Evolutionary conservation across 2,329 filamentous ascomycete species (phyloP), one percentile per base, ranked within the genome.

Genomic region (Cladosporium colombiae): DNA sequence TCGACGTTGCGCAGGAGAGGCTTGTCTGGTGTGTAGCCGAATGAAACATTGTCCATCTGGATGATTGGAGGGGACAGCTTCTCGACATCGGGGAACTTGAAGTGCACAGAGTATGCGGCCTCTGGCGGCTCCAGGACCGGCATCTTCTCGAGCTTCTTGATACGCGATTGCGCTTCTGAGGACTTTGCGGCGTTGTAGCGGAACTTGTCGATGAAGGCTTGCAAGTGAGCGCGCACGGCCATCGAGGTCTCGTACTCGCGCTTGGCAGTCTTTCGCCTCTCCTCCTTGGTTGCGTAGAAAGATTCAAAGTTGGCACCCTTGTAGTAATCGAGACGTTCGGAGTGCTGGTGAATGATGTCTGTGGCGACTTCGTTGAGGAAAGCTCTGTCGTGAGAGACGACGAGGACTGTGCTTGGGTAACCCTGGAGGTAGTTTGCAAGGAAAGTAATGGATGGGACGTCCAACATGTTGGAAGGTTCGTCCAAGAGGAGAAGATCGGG

Each of bases 401-500:
- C 94, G 16, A 99, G 85, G 31, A 99, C 89, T 1, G 95, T 98
- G 79, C 92, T 97, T 46, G 94, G 94, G 76, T 99, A 99, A 58
- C 84, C 84, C 78, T 97, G 93, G 10, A 99, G 89, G 77, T 99
- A 99, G 75, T 93, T 94, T 57, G 94, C 91, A 77, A 99, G 86
- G 87, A 98, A 99, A 65, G 95, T 96, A 76, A 99, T 98, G 27
- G 95, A 98, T n/a, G 95, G 95, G 66, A 99, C 95, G 81, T 98
- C 95, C 92, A 99, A 93, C 94, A 98, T 98, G 88, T 98, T 98
- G 65, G 94, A 98, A 81, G 95, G 95, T 88, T 99, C 95, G 83
- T 99, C 95, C 72, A 99, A 92, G 78, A 99, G 86, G 67, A 99
- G 82, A 62, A 99, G 84, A 80, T 99, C 95, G 52, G 95, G 95